Conservation (phyloP, 2,329 filamentous ascomycete genomes). For the Cladosporium colombiae region DNA sequence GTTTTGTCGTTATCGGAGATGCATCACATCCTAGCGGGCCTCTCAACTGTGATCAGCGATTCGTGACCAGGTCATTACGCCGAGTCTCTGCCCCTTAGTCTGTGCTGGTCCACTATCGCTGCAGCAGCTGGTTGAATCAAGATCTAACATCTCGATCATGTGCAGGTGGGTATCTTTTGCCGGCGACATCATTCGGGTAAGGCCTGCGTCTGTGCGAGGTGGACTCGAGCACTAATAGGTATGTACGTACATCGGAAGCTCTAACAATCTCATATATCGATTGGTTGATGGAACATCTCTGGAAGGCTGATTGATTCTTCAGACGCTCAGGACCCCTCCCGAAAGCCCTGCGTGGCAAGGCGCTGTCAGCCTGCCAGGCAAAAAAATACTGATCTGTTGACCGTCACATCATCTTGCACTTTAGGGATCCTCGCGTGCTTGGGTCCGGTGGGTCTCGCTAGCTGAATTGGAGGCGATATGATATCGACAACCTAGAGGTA, state of each 20-base stretch:
- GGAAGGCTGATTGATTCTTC: background rate
- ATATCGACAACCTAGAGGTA: background rate
- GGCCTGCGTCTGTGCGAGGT: background rate
- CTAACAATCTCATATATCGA: background rate
- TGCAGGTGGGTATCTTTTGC: background rate
- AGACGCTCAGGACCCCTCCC: background rate
- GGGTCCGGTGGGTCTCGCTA: background rate
- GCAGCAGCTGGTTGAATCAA: background rate
- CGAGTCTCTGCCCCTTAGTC: background rate
- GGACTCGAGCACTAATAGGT: background rate
- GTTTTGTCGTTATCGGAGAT: background rate
- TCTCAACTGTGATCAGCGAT: background rate
- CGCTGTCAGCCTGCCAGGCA: background rate
- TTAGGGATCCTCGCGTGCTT: background rate
- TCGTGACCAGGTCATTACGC: background rate
- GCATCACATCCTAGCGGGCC: background rate
- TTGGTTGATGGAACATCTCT: background rate
- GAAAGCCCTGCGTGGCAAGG: background rate
- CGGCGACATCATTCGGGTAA: background rate
- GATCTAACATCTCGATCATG: background rate
- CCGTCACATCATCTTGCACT: background rate
- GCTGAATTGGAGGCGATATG: background rate
- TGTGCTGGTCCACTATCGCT: background rate
- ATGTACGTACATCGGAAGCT: too few relatives aligned
- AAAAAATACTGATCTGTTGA: background rate